phyloP scores from a whole-genome alignment of 805 yeast genomes.

The Candida pini region DNA sequence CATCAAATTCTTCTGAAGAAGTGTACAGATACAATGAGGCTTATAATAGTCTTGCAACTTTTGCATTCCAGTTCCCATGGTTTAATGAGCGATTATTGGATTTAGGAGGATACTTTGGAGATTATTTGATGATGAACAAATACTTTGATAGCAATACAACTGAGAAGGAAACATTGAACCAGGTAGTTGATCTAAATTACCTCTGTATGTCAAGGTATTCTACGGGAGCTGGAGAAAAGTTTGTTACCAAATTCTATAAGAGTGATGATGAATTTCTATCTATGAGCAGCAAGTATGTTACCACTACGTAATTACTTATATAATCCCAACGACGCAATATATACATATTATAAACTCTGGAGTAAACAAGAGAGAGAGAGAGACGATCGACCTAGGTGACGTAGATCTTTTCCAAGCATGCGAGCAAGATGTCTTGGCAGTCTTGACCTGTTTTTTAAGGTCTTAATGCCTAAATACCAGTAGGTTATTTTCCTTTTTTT shows the following conservation, averaged over 20 bases:
- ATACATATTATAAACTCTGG: too few species aligned
- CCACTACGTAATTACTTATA: too few species aligned
- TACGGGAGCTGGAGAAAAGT: background rate
- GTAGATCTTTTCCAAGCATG: too few species aligned
- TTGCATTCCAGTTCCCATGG: slow-evolving; percentile 1
- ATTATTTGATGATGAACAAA: background rate
- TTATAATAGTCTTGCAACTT: background rate
- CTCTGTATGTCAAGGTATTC: background rate
- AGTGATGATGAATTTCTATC: background rate
- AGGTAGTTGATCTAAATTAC: background rate
- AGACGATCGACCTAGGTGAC: too few species aligned
- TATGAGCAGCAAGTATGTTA: background rate
- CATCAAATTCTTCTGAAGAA: background rate
- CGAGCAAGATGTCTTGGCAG: too few species aligned
- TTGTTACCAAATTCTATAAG: background rate
- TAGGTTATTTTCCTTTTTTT: too few species aligned
- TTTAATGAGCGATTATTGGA: background rate
- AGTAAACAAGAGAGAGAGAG: too few species aligned
- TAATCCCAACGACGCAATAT: too few species aligned
- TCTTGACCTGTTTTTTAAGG: too few species aligned
- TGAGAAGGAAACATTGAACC: background rate
- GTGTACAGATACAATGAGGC: background rate
- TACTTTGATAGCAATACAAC: background rate
- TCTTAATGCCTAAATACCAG: too few species aligned
- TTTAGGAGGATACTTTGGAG: background rate